A percentile compares a stretch with the other conserved stretches of the same genome.
These are phyloP conservation scores for Tolypocladium pustulatum DNA, from an alignment of 2,329 filamentous ascomycete genomes.

Conservation along the genomic window DNA sequence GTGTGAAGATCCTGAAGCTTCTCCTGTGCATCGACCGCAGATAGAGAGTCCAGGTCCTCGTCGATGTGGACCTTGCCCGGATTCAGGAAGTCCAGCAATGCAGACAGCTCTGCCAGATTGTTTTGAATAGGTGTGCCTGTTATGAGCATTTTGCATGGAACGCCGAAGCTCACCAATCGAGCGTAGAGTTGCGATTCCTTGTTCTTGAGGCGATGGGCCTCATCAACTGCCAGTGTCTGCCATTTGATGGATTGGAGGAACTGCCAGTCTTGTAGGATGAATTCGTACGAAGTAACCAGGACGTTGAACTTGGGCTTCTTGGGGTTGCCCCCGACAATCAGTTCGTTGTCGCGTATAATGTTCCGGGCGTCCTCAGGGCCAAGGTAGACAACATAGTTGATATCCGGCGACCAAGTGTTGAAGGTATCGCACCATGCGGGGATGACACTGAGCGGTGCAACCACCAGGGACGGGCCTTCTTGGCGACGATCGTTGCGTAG, in stretches of 20 bases:
- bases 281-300: conserved; percentile 96
- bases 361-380: conserved; percentile 78
- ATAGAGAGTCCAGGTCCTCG: conserved; percentile 74
- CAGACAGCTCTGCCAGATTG: conserved; percentile 83
- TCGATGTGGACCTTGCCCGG: conserved; percentile 90
- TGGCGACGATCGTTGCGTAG: conserved; percentile 80
- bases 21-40: conserved; percentile 68
- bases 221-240: conserved; percentile 94
- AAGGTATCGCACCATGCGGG: conserved; percentile 98
- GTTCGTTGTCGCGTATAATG: conserved; percentile 83
- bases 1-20: conserved; percentile 81
- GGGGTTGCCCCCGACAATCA: conserved; percentile 75
- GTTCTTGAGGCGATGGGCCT: conserved; percentile 95
- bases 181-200: conserved; percentile 87
- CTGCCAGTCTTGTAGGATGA: conserved; percentile 74
- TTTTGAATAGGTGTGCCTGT: conserved; percentile 98
- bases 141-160: conserved; percentile 83
- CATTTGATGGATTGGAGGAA: conserved; percentile 89
- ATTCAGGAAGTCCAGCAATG: conserved; percentile 91
- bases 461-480: conserved; percentile 90
- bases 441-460: conserved; percentile 95
- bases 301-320: conserved; percentile 94
- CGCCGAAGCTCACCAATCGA: conserved; percentile 74
- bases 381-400: conserved; percentile 96
- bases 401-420: conserved; percentile 86